Base-by-base conservation (phyloP, 2,329 filamentous ascomycete genomes). In the Talaromyces albobiverticillius region DNA sequence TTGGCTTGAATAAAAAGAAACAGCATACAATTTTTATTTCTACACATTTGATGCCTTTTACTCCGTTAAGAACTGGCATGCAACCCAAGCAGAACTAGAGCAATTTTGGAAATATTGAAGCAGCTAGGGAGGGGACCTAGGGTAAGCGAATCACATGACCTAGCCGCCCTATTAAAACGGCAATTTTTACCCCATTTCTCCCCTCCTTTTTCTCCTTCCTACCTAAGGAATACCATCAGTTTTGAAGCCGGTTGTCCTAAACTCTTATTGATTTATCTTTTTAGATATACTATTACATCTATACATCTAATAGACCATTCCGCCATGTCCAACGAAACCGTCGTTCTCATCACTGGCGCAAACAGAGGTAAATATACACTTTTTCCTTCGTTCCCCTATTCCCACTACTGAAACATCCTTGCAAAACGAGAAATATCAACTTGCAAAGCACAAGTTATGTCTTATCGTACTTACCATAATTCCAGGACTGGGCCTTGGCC, bases 311-410 rank as follows among this genome's bases (percentile, higher is more conserved):
- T 3, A 38, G 16, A 25, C 31, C 29, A 11, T 2, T 6, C 20
- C 25, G 47, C 29, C 11, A 55, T 55, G 48, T 48, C 48, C 8
- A 45, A 23, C 34, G 53, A 55, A 46, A 55, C 42, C n/a, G 53
- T 55, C 8, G 42, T 55, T 20, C 42, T 51, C 18, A 55, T 55
- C 42, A 55, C 53, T 3, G 53, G 53, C 29, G 47, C 48, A 2
- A 55, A 55, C 18, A 55, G 53, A 29, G 53, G 53, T n/a, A 38
- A 51, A 48, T 47, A 18, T 13, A 22, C 32, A 8, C 9, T 47
- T n/a, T 11, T 14, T 18, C 2, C 10, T 16, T 34, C 5, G n/a
- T 26, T 34, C n/a, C 23, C 18, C 16, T 23, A 14, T 23, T 20
- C 43, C 11, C 40, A 46, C 3, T 11, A n/a, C n/a, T n/a, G n/a